Evolutionary conservation across 2,329 filamentous ascomycete species (phyloP).

Genomic region (Lasiodiplodia sp.): DNA sequence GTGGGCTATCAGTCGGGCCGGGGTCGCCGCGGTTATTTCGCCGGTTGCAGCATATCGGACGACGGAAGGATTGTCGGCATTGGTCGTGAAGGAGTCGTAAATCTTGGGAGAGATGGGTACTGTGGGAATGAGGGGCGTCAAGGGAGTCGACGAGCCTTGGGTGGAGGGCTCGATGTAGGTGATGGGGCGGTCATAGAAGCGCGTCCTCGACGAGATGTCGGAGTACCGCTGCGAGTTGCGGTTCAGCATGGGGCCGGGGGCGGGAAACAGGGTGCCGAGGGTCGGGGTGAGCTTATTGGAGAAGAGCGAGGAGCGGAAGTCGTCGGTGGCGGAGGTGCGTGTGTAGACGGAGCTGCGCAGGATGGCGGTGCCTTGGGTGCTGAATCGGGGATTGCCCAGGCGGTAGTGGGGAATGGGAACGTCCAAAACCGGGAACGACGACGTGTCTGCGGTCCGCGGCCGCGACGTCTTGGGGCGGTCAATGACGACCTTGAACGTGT

Average conservation of each 20-base stretch:
- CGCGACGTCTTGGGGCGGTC: constrained; percentile 69
- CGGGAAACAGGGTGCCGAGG: constrained; percentile 52
- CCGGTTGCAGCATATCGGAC: constrained; percentile 81
- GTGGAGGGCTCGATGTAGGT: constrained; percentile 46
- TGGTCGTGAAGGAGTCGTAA: constrained; percentile 81
- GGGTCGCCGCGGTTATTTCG: constrained; percentile 86
- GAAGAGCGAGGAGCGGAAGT: constrained; percentile 68
- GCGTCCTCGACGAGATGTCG: constrained; percentile 37
- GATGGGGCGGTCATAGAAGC: constrained; percentile 33
- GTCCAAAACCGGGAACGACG: constrained; percentile 67
- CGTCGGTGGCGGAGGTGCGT: constrained; percentile 71
- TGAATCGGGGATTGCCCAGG: constrained; percentile 83
- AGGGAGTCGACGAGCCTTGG: constrained; percentile 41
- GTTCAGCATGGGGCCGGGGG: constrained; percentile 45
- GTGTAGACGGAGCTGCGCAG: constrained; percentile 82
- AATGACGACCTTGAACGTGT: constrained; percentile 81
- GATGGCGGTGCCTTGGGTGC: constrained; percentile 74
- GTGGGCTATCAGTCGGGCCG: constrained; percentile 88
- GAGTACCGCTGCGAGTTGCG: constrained; percentile 43
- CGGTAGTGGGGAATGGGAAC: constrained; percentile 84
- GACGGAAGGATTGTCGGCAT: constrained; percentile 81
- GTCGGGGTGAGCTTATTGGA: constrained; percentile 48
- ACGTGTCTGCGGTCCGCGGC: constrained; percentile 68
- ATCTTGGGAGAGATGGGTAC: constrained; percentile 66
- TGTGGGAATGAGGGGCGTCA: constrained; percentile 47